Conservation (phyloP, 345 rosid species). For the Euphorbia tirucalli region DNA sequence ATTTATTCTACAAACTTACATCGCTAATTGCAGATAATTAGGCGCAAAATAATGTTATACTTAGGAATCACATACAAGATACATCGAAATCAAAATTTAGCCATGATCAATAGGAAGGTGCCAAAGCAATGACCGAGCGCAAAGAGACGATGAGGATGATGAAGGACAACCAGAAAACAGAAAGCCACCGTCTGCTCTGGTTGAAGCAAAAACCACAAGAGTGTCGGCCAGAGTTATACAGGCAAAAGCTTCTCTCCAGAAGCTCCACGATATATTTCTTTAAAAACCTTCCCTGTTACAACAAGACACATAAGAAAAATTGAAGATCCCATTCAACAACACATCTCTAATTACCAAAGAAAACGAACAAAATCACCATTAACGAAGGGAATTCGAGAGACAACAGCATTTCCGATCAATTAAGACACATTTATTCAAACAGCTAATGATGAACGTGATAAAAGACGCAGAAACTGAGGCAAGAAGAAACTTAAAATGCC, state of each 20-base stretch:
- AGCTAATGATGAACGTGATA: too few relatives aligned
- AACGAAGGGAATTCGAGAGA: not conserved
- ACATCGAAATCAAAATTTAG: conserved; percentile 33
- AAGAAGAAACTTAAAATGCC: too few relatives aligned
- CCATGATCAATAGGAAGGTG: conserved; percentile 81
- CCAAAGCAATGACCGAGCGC: conserved; percentile 37
- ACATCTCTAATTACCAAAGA: too few relatives aligned
- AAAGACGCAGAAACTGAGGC: not conserved
- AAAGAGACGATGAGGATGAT: conserved; percentile 8
- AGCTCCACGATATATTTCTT: conserved; percentile 36
- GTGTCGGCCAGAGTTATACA: conserved; percentile 74
- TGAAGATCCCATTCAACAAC: conserved; percentile 15
- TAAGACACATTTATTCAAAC: too few relatives aligned
- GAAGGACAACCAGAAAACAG: conserved; percentile 38
- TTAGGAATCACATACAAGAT: conserved; percentile 20
- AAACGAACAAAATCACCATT: not conserved
- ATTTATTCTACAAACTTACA: conserved; percentile 25
- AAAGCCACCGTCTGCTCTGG: conserved; percentile 42
- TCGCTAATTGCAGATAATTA: conserved; percentile 27
- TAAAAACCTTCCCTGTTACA: conserved; percentile 28
- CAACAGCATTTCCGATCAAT: not conserved
- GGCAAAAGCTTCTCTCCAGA: conserved; percentile 54
- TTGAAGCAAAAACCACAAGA: conserved; percentile 30
- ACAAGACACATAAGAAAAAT: too few relatives aligned
- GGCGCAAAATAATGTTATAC: not conserved